These are phyloP conservation scores for Diaporthe velutina DNA, from an alignment of 2,329 filamentous ascomycete species.

Conservation along the genomic window DNA sequence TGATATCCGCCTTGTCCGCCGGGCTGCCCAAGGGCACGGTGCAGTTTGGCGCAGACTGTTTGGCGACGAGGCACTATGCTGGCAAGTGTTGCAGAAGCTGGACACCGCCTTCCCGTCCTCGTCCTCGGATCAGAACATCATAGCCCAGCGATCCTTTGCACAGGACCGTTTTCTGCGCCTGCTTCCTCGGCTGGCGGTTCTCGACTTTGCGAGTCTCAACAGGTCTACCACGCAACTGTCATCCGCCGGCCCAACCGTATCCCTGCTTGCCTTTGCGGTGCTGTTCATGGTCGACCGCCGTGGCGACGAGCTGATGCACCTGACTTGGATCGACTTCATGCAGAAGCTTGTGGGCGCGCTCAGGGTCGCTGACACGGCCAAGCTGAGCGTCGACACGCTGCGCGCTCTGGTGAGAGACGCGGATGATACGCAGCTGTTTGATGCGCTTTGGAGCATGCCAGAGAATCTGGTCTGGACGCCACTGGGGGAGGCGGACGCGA, in stretches of 20 bases:
- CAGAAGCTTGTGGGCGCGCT: conserved; percentile 64
- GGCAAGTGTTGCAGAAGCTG: conserved; percentile 34
- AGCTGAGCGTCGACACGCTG: conserved; percentile 51
- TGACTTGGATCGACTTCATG: conserved; percentile 66
- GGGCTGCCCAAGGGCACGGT: conserved; percentile 61
- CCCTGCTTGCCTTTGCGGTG: conserved; percentile 63
- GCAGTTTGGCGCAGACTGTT: conserved; percentile 68
- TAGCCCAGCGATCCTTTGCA: conserved; percentile 60
- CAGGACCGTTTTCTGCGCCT: conserved; percentile 67
- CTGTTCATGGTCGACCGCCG: conserved; percentile 63
- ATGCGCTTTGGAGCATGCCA: conserved; percentile 57
- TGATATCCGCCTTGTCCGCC: conserved; percentile 45
- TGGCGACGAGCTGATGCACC: conserved; percentile 62
- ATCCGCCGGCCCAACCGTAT: conserved; percentile 43
- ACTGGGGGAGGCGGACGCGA: conserved; percentile 62
- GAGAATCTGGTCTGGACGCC: conserved; percentile 56
- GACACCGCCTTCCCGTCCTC: conserved; percentile 31
- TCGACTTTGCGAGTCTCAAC: conserved; percentile 59
- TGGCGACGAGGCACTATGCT: conserved; percentile 52
- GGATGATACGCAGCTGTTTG: conserved; percentile 54
- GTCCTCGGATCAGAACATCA: conserved; percentile 46
- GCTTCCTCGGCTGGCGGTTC: conserved; percentile 61
- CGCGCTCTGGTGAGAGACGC: conserved; percentile 56
- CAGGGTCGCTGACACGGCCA: conserved; percentile 53
- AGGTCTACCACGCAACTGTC: conserved; percentile 49